Base-by-base conservation (phyloP, 805 yeast genomes). In the Cyberlindnera nakhonratchasimensis region DNA sequence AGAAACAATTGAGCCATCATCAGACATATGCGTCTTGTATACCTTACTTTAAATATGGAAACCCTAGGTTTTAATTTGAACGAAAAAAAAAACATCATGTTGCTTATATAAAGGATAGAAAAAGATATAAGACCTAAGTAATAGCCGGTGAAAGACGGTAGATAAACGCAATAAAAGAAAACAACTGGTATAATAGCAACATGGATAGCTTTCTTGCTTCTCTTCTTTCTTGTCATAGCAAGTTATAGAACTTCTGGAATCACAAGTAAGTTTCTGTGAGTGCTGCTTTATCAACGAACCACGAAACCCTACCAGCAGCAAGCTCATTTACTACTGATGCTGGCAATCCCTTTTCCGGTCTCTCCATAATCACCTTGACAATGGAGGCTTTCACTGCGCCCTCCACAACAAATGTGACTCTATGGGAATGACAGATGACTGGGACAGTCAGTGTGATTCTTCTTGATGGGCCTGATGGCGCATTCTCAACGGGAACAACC, bases 281-380 rank as follows among this genome's bases (percentile, higher is more conserved):
- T 3, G 96, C 96, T 52, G 82, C 96, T 55, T 88, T 86, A 62
- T 91, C 99, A 26, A 91, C 97, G 69, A 91, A 91, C 99, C 99
- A 91, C 7, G 90, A 79, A 5, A 91, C 96, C 65, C 85, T 83
- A 13, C 97, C 97, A 1, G 96, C 96, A n/a, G 96, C 96, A 23
- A 86, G 86, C 65, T 89, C 97, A 60, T 90, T 90, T 42, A 91
- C 96, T 45, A 91, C 83, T 46, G 93, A 81, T 47, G 93, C 85
- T 28, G 99, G 99, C 46, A 91, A 74, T 1, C 96, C 96, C 69
- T 89, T 89, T 61, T 93, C 98, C 3, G 97, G 97, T 59, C 96
- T 78, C 67, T 91, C 98, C 88, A 91, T 85, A 43, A 91, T 90
- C 11, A 83, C 86, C 59, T 87, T 82, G 59, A 91, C 77, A 40